Evolutionary conservation across 768 basidiomycete species (phyloP).

Genomic region (Lentinula boryana): DNA sequence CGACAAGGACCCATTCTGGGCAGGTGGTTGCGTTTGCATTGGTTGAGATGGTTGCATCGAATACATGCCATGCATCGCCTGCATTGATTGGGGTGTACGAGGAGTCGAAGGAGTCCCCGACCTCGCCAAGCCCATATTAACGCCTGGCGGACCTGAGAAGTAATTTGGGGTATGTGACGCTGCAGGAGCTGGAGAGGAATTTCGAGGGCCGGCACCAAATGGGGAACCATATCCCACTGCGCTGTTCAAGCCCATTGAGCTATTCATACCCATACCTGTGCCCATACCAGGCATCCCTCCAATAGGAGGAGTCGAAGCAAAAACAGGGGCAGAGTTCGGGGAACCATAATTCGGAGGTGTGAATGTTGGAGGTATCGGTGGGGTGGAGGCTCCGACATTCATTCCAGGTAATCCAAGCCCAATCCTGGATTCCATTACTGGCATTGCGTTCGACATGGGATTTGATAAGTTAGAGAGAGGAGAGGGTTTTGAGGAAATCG

Average conservation of each 20-base stretch:
- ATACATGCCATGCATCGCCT: not conserved
- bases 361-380: not conserved
- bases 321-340: not conserved
- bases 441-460: not conserved
- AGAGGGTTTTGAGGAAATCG: not conserved
- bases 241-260: constrained; percentile 17
- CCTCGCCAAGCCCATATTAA: not conserved
- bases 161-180: constrained; percentile 21
- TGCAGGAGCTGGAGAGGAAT: constrained; percentile 7
- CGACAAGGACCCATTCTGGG: constrained; percentile 2
- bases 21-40: not conserved
- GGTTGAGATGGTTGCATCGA: constrained; percentile 17
- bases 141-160: constrained; percentile 10
- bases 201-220: not conserved
- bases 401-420: not conserved
- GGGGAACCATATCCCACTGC: constrained; percentile 16
- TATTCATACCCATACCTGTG: not conserved
- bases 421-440: constrained; percentile 4
- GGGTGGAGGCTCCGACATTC: not conserved
- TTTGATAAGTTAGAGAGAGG: not conserved
- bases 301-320: not conserved
- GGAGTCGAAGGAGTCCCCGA: not conserved
- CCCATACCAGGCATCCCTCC: not conserved
- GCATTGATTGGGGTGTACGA: not conserved
- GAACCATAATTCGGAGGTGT: not conserved